Percentiles rank a stretch among this genome's conserved stretches.
These are phyloP conservation scores for Botrytis squamosa DNA, from an alignment of 2,329 filamentous ascomycete species.

Conservation along the genomic window DNA sequence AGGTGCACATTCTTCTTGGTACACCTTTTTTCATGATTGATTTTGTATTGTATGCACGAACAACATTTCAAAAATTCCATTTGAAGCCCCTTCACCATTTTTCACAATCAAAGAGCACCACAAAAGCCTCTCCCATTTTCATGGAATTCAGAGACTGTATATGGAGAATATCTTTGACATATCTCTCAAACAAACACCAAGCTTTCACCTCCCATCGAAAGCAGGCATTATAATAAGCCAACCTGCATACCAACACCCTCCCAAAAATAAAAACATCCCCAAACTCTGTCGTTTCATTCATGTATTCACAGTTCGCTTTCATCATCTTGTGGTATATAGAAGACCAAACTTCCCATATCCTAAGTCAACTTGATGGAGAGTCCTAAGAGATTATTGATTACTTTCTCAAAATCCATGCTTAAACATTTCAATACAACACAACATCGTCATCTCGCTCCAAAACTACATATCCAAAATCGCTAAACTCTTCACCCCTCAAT, in stretches of 20 bases:
- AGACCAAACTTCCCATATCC: constrained; percentile 1
- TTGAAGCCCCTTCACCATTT: not conserved
- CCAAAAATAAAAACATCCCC: not conserved
- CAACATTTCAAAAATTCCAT: not conserved
- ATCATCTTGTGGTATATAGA: not conserved
- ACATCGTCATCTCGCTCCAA: too few species aligned
- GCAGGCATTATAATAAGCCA: not conserved
- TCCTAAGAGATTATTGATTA: not conserved
- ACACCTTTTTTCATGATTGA: not conserved
- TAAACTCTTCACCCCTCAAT: not conserved
- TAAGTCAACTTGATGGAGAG: not conserved
- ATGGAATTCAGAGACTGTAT: not conserved
- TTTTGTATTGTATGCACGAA: not conserved
- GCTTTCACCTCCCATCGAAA: not conserved
- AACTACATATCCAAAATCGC: not conserved
- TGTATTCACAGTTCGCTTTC: constrained; percentile 8
- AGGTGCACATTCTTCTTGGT: not conserved
- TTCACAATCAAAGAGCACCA: not conserved
- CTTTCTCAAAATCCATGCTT: not conserved
- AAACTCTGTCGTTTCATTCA: constrained; percentile 9
- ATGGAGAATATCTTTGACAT: not conserved
- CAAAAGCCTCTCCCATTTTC: not conserved
- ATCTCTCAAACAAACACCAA: not conserved
- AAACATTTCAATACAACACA: not conserved
- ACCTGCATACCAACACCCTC: not conserved